These are phyloP conservation scores for Medicago ruthenica DNA, from an alignment of 306 rosid species.

Conservation along the genomic window DNA sequence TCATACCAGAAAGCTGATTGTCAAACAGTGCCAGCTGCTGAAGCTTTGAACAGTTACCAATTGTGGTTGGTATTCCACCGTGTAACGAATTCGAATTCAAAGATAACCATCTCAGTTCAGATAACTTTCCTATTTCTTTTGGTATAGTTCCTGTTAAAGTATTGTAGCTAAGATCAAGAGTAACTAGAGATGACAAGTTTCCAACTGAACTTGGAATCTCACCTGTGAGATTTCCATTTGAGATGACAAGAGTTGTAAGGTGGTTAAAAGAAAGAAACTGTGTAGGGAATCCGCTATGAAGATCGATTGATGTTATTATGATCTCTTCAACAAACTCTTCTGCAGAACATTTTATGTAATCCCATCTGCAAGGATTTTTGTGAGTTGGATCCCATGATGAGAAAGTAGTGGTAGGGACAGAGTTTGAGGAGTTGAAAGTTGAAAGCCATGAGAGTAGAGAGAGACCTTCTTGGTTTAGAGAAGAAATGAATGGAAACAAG, in stretches of 20 bases:
- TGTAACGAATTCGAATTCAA: conserved; percentile 76
- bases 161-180: conserved; percentile 85
- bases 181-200: conserved; percentile 72
- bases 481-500: conserved; percentile 60
- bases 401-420: conserved; percentile 59
- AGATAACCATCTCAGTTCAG: conserved; percentile 54
- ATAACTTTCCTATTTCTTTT: conserved; percentile 61
- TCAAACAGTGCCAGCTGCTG: conserved; percentile 70
- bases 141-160: conserved; percentile 82
- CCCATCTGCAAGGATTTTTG: conserved; percentile 85
- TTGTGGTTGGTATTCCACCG: conserved; percentile 69
- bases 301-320: conserved; percentile 61
- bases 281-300: conserved; percentile 67
- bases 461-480: conserved; percentile 87
- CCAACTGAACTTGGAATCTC: conserved; percentile 68
- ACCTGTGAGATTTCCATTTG: conserved; percentile 85
- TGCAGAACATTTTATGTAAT: conserved; percentile 70
- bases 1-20: conserved; percentile 76
- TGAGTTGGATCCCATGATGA: conserved; percentile 82
- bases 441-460: conserved; percentile 94
- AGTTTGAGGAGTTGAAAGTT: conserved; percentile 68
- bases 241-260: conserved; percentile 70
- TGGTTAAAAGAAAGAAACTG: conserved; percentile 67
- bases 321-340: conserved; percentile 71
- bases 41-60: conserved; percentile 84